A percentile compares a stretch with the other conserved stretches of the same genome.
phyloP scores from a whole-genome alignment of 2,329 filamentous ascomycete genomes.

The Diplodia seriata region DNA sequence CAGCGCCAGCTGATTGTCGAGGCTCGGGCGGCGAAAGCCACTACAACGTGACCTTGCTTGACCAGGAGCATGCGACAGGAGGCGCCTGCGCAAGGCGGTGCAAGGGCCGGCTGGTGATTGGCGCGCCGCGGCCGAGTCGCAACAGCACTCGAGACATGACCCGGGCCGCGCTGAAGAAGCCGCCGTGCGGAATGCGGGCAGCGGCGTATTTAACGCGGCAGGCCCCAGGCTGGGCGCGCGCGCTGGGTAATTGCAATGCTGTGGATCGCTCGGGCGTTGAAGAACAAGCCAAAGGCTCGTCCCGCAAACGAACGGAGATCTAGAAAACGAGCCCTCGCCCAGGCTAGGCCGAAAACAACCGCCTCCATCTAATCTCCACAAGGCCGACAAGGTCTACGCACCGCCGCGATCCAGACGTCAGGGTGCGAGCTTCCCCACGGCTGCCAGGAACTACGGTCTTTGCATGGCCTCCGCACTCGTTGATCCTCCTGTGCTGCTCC shows the following conservation, averaged over 20 bases:
- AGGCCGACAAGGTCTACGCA: constrained; percentile 21
- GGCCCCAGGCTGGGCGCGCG: background rate
- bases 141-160: constrained; percentile 26
- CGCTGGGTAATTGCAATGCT: background rate
- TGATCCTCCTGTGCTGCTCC: constrained; percentile 23
- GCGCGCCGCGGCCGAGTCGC: constrained; percentile 12
- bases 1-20: constrained; percentile 29
- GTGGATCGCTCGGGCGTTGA: constrained; percentile 20
- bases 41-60: constrained; percentile 26
- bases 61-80: constrained; percentile 30
- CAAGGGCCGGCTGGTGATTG: constrained; percentile 27
- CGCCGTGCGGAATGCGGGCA: constrained; percentile 11
- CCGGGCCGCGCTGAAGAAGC: constrained; percentile 24
- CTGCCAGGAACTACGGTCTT: constrained; percentile 10
- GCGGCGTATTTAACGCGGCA: constrained; percentile 12
- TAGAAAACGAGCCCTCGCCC: constrained; percentile 20
- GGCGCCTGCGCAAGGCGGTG: constrained; percentile 27
- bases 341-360: constrained; percentile 26
- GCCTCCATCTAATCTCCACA: constrained; percentile 28
- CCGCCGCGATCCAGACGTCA: constrained; percentile 27
- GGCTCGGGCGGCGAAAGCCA: constrained; percentile 17
- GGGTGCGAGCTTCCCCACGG: constrained; percentile 24
- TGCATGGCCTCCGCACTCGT: constrained; percentile 30
- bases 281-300: constrained; percentile 23
- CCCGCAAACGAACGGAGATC: constrained; percentile 30